A percentile compares a stretch with the other conserved stretches of the same genome.
Conservation (phyloP, 768 basidiomycete genomes). For the Phallus indusiatus region DNA sequence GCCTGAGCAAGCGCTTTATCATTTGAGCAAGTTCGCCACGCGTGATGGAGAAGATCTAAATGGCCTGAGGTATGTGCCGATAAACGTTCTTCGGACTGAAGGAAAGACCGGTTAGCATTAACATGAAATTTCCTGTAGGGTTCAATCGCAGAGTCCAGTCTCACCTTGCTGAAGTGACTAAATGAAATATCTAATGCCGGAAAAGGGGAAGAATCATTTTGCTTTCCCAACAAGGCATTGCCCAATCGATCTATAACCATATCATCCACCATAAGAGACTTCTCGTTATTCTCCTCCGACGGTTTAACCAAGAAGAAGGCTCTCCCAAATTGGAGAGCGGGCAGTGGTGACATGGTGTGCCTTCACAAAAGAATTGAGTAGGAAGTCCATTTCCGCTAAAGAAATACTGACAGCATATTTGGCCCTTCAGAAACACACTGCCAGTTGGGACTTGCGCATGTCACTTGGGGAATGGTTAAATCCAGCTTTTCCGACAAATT, state of each 20-base stretch:
- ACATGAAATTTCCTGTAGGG: too few relatives aligned
- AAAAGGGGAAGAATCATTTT: constrained; percentile 26
- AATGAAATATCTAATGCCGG: constrained; percentile 47
- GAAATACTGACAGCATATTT: constrained; percentile 32
- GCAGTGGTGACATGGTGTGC: constrained; percentile 19
- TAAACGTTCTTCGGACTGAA: background rate
- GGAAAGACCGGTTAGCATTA: background rate
- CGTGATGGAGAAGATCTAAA: constrained; percentile 8
- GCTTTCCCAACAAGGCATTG: constrained; percentile 38
- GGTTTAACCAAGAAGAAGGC: constrained; percentile 33
- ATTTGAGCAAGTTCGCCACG: constrained; percentile 28
- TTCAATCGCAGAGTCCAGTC: constrained; percentile 3
- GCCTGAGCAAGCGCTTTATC: constrained; percentile 23
- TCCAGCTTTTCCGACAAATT: constrained; percentile 35
- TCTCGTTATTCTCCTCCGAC: constrained; percentile 23
- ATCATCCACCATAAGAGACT: constrained; percentile 19
- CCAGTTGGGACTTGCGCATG: constrained; percentile 65
- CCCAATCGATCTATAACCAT: constrained; percentile 41
- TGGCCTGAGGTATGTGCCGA: background rate
- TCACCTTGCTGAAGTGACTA: constrained; percentile 38
- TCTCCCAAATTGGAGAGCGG: constrained; percentile 39
- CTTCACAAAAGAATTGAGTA: constrained; percentile 5
- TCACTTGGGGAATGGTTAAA: constrained; percentile 47
- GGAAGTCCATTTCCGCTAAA: background rate
- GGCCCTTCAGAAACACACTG: constrained; percentile 32